These are phyloP conservation scores for Dillenia suffruticosa DNA, from an alignment of 164 flowering plant genomes.

Conservation along the genomic window DNA sequence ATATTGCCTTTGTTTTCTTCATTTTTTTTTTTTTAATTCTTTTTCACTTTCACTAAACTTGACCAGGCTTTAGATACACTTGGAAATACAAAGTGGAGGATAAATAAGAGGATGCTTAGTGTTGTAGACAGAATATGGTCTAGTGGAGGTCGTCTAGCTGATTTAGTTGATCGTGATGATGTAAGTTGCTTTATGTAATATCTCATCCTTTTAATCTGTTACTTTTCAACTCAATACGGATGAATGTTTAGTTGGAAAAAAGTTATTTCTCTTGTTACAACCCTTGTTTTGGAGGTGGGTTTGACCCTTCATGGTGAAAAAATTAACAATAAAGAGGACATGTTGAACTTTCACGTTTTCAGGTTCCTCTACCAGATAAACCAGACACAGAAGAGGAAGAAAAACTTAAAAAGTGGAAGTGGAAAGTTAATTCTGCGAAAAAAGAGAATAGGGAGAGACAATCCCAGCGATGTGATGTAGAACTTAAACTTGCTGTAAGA, in stretches of 20 bases:
- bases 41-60: neutral
- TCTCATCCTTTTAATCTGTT: neutral
- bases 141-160: slow-evolving; percentile 81
- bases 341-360: slow-evolving; percentile 2
- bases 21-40: too few species aligned
- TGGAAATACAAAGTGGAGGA: slow-evolving; percentile 88
- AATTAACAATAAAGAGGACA: neutral
- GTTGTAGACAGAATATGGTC: slow-evolving; percentile 91
- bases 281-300: too few species aligned
- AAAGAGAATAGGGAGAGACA: slow-evolving; percentile 85
- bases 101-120: slow-evolving; percentile 74
- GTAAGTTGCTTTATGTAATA: slow-evolving; percentile 39
- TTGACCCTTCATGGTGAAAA: too few species aligned
- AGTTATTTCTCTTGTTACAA: too few species aligned
- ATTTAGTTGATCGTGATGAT: slow-evolving; percentile 76
- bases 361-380: slow-evolving; percentile 79
- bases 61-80: slow-evolving; percentile 91
- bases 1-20: too few species aligned
- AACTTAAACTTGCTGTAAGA: slow-evolving; percentile 92
- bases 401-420: slow-evolving; percentile 71
- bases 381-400: slow-evolving; percentile 83
- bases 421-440: slow-evolving; percentile 62
- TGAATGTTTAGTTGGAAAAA: too few species aligned
- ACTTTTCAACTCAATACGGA: too few species aligned
- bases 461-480: slow-evolving; percentile 85